Conservation (phyloP, 768 basidiomycete species). For the Boletus rufocinnamomeus region DNA sequence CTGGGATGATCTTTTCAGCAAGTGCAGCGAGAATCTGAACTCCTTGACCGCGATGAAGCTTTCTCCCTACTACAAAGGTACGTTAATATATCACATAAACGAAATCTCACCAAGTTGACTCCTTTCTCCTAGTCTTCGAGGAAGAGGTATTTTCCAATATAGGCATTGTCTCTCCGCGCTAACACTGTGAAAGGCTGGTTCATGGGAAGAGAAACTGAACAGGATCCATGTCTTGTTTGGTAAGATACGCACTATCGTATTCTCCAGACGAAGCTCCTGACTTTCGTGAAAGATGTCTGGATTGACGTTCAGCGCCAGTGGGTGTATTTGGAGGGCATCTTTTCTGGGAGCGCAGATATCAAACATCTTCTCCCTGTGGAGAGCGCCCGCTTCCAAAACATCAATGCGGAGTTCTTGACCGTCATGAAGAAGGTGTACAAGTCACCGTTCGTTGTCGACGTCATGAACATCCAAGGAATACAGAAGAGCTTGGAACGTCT, state of each 20-base stretch:
- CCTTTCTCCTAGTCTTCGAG: conserved; percentile 64
- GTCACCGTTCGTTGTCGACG: conserved; percentile 95
- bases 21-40: conserved; percentile 96
- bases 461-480: conserved; percentile 93
- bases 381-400: conserved; percentile 96
- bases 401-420: conserved; percentile 95
- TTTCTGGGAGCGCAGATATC: conserved; percentile 99
- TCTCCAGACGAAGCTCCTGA: background rate
- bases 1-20: conserved; percentile 96
- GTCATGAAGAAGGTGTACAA: conserved; percentile 99
- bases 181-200: conserved; percentile 56
- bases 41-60: conserved; percentile 96
- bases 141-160: conserved; percentile 61
- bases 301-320: conserved; percentile 99
- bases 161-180: background rate
- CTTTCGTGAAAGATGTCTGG: conserved; percentile 76
- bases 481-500: conserved; percentile 98
- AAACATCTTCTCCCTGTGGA: conserved; percentile 98
- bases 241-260: conserved; percentile 34
- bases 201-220: conserved; percentile 97
- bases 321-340: conserved; percentile 99
- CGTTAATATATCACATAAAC: conserved; percentile 5
- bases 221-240: conserved; percentile 96
- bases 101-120: conserved; percentile 3
- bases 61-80: conserved; percentile 97